Evolutionary conservation across 345 rosid species (phyloP), one percentile per base, ranked within the genome.

Genomic region (Erucastrum elatum): DNA sequence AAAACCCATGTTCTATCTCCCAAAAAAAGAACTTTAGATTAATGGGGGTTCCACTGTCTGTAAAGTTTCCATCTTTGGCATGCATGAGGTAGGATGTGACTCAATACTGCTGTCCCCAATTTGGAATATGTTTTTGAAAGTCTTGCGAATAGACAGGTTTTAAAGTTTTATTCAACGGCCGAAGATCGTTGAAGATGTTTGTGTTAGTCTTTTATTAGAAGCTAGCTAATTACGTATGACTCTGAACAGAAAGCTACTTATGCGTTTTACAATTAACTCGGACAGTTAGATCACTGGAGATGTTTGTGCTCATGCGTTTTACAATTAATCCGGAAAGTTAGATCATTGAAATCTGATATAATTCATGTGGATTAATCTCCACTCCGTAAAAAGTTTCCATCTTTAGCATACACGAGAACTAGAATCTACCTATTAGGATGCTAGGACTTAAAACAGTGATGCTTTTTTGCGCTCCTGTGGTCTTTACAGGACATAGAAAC

Each of bases 1-100:
- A 21, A 21, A 21, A 21, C 21, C 21, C 21, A 21, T 21, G 21
- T 21, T 21, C 21, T 21, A 21, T 21, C 21, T 21, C 21, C 21
- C 21, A 21, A 21, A 21, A 21, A 21, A 21, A 21, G 21, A 21
- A 21, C 21, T 49, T 49, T 49, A 13, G 55, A 49, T 49, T 49
- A n/a, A 49, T 53, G 26, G 60, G 25, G 49, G 11, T n/a, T n/a
- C 5, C n/a, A 8, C 10, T 29, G 27, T n/a, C 3, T 27, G 4
- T 49, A 69, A 69, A 69, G 16, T 15, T 69, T 51, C 39, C 27
- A 51, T 53, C 29, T 51, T 69, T 56, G 9, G 59, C 59, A 51
- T 51, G 58, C 59, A 53, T 53, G 26, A 6, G 26, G 59, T 53
- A 16, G 59, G 26, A 6, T 53, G 16, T 53, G 59, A 53, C 59